A percentile compares a stretch with the other conserved stretches of the same genome.
Conservation (phyloP, 2,329 filamentous ascomycete genomes). For the Aspergillus sp. region DNA sequence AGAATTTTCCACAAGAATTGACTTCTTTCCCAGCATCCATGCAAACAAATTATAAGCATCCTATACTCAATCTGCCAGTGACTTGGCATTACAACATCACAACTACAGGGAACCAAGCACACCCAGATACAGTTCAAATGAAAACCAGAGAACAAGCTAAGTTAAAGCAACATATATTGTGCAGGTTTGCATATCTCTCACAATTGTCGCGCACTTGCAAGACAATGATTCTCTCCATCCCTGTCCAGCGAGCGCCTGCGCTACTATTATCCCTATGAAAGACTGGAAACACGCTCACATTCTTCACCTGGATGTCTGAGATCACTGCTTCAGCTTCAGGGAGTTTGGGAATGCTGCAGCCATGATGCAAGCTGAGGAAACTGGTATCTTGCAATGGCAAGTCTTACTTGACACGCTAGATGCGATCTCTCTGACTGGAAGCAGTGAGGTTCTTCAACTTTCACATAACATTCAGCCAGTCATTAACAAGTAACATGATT, state of each 20-base stretch:
- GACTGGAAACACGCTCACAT: conserved; percentile 23
- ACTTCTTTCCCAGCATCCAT: background rate
- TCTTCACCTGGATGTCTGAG: conserved; percentile 36
- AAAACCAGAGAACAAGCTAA: background rate
- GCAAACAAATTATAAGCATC: background rate
- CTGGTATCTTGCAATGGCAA: conserved; percentile 38
- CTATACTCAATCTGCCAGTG: background rate
- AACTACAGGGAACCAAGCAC: background rate
- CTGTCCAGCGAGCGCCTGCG: conserved; percentile 15
- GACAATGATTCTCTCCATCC: conserved; percentile 37
- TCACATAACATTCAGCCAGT: no score
- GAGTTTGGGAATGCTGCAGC: conserved; percentile 26
- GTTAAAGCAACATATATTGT: background rate
- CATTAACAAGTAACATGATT: no score
- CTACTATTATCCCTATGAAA: conserved; percentile 8
- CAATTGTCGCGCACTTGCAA: no score
- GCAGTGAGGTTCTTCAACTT: no score
- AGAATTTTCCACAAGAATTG: background rate
- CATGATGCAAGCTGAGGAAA: conserved; percentile 15
- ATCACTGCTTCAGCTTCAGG: conserved; percentile 36
- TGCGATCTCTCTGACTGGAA: no score
- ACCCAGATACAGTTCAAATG: background rate
- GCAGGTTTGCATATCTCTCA: no score
- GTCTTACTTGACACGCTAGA: conserved; percentile 21
- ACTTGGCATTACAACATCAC: background rate